Percentiles rank a stretch among this genome's conserved stretches.
phyloP scores from a whole-genome alignment of 2,329 filamentous ascomycete species.

The Rosellinia necatrix region DNA sequence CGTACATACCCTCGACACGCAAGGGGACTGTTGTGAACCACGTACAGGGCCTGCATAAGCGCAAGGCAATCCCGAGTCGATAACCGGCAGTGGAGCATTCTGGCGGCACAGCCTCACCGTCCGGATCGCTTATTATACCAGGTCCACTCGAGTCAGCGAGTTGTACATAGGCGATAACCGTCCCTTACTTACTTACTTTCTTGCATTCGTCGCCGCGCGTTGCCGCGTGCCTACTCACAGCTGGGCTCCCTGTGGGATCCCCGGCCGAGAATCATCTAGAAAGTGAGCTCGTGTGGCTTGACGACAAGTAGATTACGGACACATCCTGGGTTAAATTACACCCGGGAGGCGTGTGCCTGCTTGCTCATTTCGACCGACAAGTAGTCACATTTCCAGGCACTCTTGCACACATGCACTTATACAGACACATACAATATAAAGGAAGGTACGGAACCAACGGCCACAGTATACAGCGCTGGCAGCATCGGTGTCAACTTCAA shows the following conservation, averaged over 20 bases:
- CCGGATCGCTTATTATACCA: conserved; percentile 4
- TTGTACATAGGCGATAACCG: no score
- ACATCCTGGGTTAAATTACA: no score
- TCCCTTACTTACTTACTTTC: background rate
- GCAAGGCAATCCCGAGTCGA: conserved; percentile 9
- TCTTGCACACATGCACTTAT: no score
- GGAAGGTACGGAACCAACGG: no score
- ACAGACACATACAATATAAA: no score
- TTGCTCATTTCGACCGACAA: no score
- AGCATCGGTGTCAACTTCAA: no score
- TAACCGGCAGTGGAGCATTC: background rate
- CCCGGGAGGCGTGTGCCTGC: no score
- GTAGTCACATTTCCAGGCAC: no score
- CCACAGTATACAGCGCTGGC: no score
- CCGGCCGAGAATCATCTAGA: background rate
- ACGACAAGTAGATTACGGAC: no score
- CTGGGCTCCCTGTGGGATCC: background rate
- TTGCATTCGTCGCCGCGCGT: background rate
- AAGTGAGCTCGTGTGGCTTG: background rate
- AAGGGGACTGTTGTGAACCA: conserved; percentile 2
- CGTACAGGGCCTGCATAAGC: conserved; percentile 18
- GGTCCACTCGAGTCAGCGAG: conserved; percentile 4
- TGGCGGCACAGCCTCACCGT: conserved; percentile 16
- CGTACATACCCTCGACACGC: conserved; percentile 1
- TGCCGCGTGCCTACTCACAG: conserved; percentile 3